Percentiles rank a stretch among this genome's conserved stretches.
Conservation (phyloP, 2,329 filamentous ascomycete genomes). For the Teratosphaeria nubilosa region DNA sequence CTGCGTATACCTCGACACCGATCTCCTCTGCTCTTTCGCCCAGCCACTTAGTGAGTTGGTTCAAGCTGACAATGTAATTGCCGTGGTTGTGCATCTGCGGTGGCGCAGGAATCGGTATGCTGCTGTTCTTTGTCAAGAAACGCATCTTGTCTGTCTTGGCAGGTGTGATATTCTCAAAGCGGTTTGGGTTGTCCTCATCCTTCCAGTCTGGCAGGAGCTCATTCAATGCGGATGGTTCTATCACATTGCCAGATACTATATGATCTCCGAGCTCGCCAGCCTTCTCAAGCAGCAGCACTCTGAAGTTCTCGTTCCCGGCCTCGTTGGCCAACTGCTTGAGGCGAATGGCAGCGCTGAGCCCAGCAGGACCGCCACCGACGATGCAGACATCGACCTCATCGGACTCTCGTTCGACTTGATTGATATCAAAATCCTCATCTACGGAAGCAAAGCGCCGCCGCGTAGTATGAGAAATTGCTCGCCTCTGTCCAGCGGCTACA, state of each 20-base stretch:
- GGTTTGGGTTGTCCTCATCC: conserved; percentile 72
- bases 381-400: conserved; percentile 97
- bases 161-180: conserved; percentile 79
- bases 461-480: conserved; percentile 21
- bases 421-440: conserved; percentile 34
- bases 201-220: conserved; percentile 94
- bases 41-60: conserved; percentile 91
- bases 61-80: conserved; percentile 94
- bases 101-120: conserved; percentile 74
- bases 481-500: conserved; percentile 26
- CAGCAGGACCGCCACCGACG: conserved; percentile 88
- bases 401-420: conserved; percentile 67
- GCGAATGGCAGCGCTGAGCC: conserved; percentile 83
- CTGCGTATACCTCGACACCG: conserved; percentile 91
- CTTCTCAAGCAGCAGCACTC: conserved; percentile 88
- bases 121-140: conserved; percentile 72
- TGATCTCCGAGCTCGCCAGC: conserved; percentile 90
- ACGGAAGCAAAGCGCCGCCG: conserved; percentile 24
- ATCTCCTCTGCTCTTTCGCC: conserved; percentile 93
- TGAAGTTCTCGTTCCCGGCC: conserved; percentile 89
- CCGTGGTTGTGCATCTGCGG: conserved; percentile 98
- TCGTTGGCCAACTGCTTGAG: conserved; percentile 93
- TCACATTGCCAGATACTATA: conserved; percentile 89
- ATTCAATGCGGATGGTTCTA: conserved; percentile 77
- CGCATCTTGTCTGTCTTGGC: conserved; percentile 81